These are phyloP conservation scores for Mortierella sp. DNA, from an alignment of 371 early-diverging fungal genomes.

Conservation along the genomic window DNA sequence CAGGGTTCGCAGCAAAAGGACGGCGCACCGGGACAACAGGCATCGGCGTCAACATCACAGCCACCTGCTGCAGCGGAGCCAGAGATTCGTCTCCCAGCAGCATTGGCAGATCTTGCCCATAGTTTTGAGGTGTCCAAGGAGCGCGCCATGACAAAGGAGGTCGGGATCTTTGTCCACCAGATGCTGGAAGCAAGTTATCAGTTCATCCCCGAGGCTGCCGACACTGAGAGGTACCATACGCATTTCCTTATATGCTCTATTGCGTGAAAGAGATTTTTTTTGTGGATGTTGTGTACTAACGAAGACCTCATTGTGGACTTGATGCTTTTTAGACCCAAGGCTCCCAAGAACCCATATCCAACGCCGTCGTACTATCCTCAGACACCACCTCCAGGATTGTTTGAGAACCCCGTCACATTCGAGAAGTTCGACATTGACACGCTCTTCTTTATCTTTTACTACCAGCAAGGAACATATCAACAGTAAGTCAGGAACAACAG, in stretches of 20 bases:
- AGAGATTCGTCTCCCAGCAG: slow-evolving; percentile 77
- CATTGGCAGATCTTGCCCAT: slow-evolving; percentile 82
- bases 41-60: slow-evolving; percentile 20
- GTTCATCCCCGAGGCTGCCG: slow-evolving; percentile 80
- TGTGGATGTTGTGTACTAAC: not conserved
- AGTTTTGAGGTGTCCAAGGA: slow-evolving; percentile 84
- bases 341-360: slow-evolving; percentile 82
- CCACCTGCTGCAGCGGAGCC: slow-evolving; percentile 34
- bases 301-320: not conserved
- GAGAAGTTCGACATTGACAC: slow-evolving; percentile 97
- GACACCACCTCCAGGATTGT: slow-evolving; percentile 79
- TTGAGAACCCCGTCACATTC: slow-evolving; percentile 87
- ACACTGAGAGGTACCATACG: slow-evolving; percentile 76
- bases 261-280: not conserved
- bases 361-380: slow-evolving; percentile 94
- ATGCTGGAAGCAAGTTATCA: slow-evolving; percentile 86
- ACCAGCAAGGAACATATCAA: slow-evolving; percentile 95
- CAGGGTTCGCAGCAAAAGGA: not conserved
- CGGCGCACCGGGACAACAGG: not conserved
- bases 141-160: slow-evolving; percentile 35
- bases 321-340: slow-evolving; percentile 66
- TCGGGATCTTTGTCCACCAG: slow-evolving; percentile 59
- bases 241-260: not conserved
- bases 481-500: too few species aligned
- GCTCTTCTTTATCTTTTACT: slow-evolving; percentile 99